phyloP scores from a whole-genome alignment of 2,329 filamentous ascomycete genomes.

The Colletotrichum melonis region DNA sequence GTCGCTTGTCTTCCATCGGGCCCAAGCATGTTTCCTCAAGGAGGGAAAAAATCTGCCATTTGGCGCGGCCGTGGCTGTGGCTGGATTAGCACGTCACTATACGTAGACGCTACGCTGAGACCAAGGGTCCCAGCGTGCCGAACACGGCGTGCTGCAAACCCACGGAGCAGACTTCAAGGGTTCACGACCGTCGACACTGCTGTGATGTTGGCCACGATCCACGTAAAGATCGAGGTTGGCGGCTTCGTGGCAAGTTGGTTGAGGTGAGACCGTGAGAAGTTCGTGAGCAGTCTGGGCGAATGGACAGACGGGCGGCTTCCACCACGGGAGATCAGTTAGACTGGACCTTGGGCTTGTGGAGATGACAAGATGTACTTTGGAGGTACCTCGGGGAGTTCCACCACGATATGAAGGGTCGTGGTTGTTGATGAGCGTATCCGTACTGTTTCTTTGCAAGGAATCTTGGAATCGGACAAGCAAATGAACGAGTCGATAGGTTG shows the following conservation, averaged over 20 bases:
- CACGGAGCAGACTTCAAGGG: not conserved
- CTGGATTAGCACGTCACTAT: constrained; percentile 20
- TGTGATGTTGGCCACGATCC: not conserved
- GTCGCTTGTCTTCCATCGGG: not conserved
- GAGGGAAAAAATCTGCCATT: constrained; percentile 13
- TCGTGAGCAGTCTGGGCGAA: constrained; percentile 5
- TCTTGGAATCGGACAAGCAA: not conserved
- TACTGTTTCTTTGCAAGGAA: not conserved
- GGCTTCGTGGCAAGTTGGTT: not conserved
- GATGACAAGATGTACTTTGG: not conserved
- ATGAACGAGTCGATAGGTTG: not conserved
- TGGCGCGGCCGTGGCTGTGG: constrained; percentile 19
- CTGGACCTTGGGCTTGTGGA: not conserved
- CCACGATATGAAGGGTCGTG: not conserved
- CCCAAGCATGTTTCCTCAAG: not conserved
- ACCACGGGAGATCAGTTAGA: not conserved
- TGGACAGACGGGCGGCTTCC: not conserved
- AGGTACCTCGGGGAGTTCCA: not conserved
- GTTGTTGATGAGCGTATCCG: not conserved
- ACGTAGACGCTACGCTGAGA: constrained; percentile 2
- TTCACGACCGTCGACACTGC: not conserved
- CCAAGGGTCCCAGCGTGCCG: constrained; percentile 17
- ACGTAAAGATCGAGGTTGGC: not conserved
- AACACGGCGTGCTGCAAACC: constrained; percentile 11
- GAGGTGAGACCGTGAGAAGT: not conserved